A percentile compares a stretch with the other conserved stretches of the same genome.
phyloP scores from a whole-genome alignment of 768 basidiomycete genomes.

The Mycena maculata region DNA sequence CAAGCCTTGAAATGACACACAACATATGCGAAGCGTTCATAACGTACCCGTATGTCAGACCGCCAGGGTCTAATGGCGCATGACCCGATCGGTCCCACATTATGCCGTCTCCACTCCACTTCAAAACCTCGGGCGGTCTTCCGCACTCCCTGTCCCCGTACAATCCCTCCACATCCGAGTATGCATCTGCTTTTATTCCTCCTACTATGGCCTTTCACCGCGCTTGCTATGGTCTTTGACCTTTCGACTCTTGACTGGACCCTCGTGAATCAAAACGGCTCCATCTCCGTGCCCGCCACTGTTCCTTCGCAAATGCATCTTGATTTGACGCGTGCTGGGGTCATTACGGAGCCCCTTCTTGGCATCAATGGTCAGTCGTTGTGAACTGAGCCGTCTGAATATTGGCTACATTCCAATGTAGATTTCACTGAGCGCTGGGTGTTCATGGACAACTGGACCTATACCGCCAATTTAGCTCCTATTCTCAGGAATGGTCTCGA shows the following conservation, averaged over 20 bases:
- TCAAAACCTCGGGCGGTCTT: too few relatives aligned
- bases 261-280: slow-evolving; percentile 63
- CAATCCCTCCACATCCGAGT: too few relatives aligned
- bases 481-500: slow-evolving; percentile 45
- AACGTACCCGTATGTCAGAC: too few relatives aligned
- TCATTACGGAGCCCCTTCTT: slow-evolving; percentile 65
- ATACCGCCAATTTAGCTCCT: slow-evolving; percentile 64
- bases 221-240: slow-evolving; percentile 48
- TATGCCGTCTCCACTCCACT: too few relatives aligned
- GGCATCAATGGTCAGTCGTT: slow-evolving; percentile 67
- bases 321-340: slow-evolving; percentile 62
- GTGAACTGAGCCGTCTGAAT: slow-evolving; percentile 13
- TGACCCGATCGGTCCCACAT: too few relatives aligned
- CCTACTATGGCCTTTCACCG: not conserved
- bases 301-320: slow-evolving; percentile 67
- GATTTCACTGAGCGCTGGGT: slow-evolving; percentile 70
- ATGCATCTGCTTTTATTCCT: not conserved
- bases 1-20: too few relatives aligned
- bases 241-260: slow-evolving; percentile 64
- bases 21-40: too few relatives aligned
- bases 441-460: slow-evolving; percentile 68
- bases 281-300: slow-evolving; percentile 62
- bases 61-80: too few relatives aligned
- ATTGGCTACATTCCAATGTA: slow-evolving; percentile 33
- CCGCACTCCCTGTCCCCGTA: too few relatives aligned